Evolutionary conservation across 2,329 filamentous ascomycete species (phyloP).

Genomic region (Monilinia polystroma): DNA sequence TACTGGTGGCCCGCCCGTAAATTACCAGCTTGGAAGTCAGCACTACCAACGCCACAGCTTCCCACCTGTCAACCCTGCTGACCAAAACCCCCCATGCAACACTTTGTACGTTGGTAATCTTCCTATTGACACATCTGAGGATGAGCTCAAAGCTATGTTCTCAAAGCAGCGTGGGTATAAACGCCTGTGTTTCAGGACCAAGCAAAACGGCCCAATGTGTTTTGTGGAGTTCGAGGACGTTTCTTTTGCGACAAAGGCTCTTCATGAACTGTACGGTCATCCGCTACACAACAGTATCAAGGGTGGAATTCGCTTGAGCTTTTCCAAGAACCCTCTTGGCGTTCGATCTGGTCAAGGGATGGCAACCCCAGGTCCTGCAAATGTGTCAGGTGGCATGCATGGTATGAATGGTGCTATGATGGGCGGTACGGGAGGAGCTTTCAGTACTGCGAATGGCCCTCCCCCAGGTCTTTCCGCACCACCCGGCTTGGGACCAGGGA

Average conservation of each 20-base stretch:
- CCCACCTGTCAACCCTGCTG: constrained; percentile 87
- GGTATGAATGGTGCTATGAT: constrained; percentile 60
- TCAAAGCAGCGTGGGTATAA: constrained; percentile 94
- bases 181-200: constrained; percentile 89
- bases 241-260: constrained; percentile 84
- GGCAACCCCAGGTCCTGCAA: constrained; percentile 42
- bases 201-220: constrained; percentile 95
- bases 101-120: constrained; percentile 98
- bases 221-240: constrained; percentile 98
- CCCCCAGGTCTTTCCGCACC: constrained; percentile 79
- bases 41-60: constrained; percentile 66
- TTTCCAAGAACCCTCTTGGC: constrained; percentile 94
- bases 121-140: constrained; percentile 87
- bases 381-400: constrained; percentile 47
- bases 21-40: constrained; percentile 55
- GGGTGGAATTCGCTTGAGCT: constrained; percentile 91
- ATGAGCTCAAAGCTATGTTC: constrained; percentile 92
- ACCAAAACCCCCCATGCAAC: constrained; percentile 96
- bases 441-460: constrained; percentile 56
- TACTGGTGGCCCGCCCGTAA: constrained; percentile 45
- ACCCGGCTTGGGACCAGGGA: constrained; percentile 59
- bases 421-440: constrained; percentile 37
- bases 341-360: constrained; percentile 73
- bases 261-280: constrained; percentile 85
- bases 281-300: constrained; percentile 88